Percentiles rank a stretch among this genome's conserved stretches.
These are phyloP conservation scores for Schwanniomyces occidentalis DNA, from an alignment of 805 yeast genomes.

Conservation along the genomic window DNA sequence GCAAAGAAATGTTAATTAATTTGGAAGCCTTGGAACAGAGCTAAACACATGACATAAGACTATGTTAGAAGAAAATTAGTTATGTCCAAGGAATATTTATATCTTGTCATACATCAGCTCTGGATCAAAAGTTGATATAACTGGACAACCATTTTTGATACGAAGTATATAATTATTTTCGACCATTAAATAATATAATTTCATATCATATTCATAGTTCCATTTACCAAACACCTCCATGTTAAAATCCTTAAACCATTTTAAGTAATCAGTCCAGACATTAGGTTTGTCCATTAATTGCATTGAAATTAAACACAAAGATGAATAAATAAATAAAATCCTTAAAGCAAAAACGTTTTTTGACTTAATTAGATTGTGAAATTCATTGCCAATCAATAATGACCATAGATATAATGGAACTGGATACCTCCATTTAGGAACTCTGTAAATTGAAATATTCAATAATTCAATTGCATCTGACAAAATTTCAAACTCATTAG, in stretches of 20 bases:
- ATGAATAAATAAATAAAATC: constrained; percentile 21
- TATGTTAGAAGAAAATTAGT: no score
- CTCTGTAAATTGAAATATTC: constrained; percentile 12
- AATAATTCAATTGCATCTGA: constrained; percentile 11
- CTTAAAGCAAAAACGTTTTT: constrained; percentile 26
- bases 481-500: constrained; percentile 5
- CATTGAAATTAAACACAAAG: constrained; percentile 21
- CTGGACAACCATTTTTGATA: no score
- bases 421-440: constrained; percentile 21
- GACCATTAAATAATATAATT: constrained; percentile 9
- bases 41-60: no score
- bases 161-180: no score
- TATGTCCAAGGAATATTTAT: no score
- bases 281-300: constrained; percentile 19
- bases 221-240: constrained; percentile 10
- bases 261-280: constrained; percentile 29
- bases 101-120: no score
- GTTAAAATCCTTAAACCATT: constrained; percentile 16
- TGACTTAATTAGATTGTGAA: constrained; percentile 17
- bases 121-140: no score
- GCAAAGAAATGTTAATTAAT: no score
- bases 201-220: constrained; percentile 13
- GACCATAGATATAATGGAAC: constrained; percentile 33
- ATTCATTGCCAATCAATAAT: constrained; percentile 15
- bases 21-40: no score